Conservation (phyloP, 2,329 filamentous ascomycete species). For the Colletotrichum somersetense region DNA sequence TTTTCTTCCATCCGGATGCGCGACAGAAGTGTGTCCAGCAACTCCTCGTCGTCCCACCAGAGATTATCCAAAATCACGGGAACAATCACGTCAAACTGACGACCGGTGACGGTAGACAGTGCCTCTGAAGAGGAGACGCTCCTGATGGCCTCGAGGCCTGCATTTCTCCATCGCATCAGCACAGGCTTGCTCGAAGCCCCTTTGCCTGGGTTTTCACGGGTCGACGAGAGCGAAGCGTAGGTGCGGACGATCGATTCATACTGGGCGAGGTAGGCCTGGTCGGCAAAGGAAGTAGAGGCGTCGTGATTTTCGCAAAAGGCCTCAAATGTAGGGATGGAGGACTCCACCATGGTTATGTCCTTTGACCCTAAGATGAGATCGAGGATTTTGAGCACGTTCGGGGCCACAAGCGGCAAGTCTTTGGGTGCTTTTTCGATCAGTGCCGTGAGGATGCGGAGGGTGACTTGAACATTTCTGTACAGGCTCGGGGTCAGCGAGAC, state of each 20-base stretch:
- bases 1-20: conserved; percentile 77
- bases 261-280: conserved; percentile 83
- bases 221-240: conserved; percentile 85
- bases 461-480: conserved; percentile 89
- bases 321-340: conserved; percentile 87
- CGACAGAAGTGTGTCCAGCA: conserved; percentile 76
- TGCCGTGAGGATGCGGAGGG: conserved; percentile 89
- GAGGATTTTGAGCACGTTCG: conserved; percentile 86
- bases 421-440: conserved; percentile 93
- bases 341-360: conserved; percentile 93
- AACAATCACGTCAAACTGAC: conserved; percentile 82
- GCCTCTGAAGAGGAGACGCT: conserved; percentile 85
- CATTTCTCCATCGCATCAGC: conserved; percentile 81
- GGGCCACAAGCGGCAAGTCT: conserved; percentile 89
- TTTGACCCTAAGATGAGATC: conserved; percentile 84
- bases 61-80: conserved; percentile 90
- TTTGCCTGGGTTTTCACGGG: conserved; percentile 65
- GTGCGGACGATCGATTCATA: conserved; percentile 85
- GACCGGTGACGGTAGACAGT: conserved; percentile 78
- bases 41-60: conserved; percentile 78
- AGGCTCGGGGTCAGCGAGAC: conserved; percentile 10
- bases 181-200: conserved; percentile 76
- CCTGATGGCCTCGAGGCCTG: conserved; percentile 82
- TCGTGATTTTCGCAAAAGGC: conserved; percentile 92
- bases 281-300: conserved; percentile 84